Conservation (phyloP, 192 early-diverging fungal species). For the Mortierella hygrophila region DNA sequence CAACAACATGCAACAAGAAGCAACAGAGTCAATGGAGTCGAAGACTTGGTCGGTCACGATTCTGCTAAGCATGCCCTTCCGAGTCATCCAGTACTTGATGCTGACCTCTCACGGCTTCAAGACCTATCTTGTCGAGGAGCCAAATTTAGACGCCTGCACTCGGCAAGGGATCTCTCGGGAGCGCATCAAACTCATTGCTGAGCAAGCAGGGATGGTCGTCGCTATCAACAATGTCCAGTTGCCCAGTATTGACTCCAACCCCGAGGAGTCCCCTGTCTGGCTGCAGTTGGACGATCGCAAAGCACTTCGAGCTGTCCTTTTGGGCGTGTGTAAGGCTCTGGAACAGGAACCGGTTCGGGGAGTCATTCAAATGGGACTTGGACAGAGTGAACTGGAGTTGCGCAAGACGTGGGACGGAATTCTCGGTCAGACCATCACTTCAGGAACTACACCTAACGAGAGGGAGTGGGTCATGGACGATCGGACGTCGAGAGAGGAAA, state of each 20-base stretch:
- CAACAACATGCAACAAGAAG: not conserved
- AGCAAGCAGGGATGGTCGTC: slow-evolving; percentile 10
- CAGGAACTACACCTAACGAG: not conserved
- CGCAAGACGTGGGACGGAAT: slow-evolving; percentile 8
- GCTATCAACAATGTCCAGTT: slow-evolving; percentile 1
- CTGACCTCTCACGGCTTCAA: slow-evolving; percentile 18
- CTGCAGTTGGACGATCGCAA: slow-evolving; percentile 9
- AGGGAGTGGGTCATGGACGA: not conserved
- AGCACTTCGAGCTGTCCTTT: slow-evolving; percentile 14
- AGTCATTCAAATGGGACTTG: not conserved
- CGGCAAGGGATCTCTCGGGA: not conserved
- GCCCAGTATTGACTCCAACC: not conserved
- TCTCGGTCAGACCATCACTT: not conserved
- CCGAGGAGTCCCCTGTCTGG: slow-evolving; percentile 17
- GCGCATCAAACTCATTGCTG: not conserved
- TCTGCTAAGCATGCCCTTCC: slow-evolving; percentile 18
- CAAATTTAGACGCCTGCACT: slow-evolving; percentile 9
- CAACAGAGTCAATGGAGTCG: not conserved
- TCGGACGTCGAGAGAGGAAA: not conserved
- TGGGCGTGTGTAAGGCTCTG: slow-evolving; percentile 15
- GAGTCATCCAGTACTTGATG: slow-evolving; percentile 20
- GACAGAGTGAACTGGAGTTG: not conserved
- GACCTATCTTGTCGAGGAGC: slow-evolving; percentile 26
- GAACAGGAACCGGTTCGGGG: slow-evolving; percentile 1
- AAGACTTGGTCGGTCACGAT: slow-evolving; percentile 1